Percentiles rank a stretch among this genome's conserved stretches.
phyloP scores from a whole-genome alignment of 208 protist genomes.

The Trypanosoma platydactyli region DNA sequence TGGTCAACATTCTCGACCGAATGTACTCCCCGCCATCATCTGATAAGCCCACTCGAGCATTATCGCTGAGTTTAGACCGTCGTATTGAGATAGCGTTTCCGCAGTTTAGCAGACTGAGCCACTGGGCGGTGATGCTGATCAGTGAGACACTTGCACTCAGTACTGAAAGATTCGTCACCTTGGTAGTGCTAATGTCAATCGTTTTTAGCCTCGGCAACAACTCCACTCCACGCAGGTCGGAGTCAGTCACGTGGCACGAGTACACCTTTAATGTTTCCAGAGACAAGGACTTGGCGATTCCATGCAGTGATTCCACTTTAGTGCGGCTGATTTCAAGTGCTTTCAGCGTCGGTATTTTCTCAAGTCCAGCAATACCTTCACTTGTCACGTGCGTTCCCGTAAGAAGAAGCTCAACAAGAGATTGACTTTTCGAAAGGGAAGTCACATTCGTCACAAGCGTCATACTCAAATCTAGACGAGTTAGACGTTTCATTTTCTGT shows the following conservation, averaged over 20 bases:
- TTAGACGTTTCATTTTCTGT: slow-evolving; percentile 23
- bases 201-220: slow-evolving; percentile 14
- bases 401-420: slow-evolving; percentile 29
- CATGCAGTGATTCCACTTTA: slow-evolving; percentile 13
- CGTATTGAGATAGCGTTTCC: slow-evolving; percentile 45
- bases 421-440: slow-evolving; percentile 33
- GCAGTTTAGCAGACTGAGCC: slow-evolving; percentile 63
- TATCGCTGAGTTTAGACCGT: slow-evolving; percentile 33
- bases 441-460: slow-evolving; percentile 53
- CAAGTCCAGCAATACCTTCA: slow-evolving; percentile 20
- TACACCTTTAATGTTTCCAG: slow-evolving; percentile 19
- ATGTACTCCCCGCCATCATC: not conserved
- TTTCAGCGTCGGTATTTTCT: slow-evolving; percentile 23
- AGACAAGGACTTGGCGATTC: slow-evolving; percentile 12
- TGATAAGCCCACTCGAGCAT: not conserved
- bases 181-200: slow-evolving; percentile 27
- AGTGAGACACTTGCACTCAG: slow-evolving; percentile 46
- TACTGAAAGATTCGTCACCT: slow-evolving; percentile 46
- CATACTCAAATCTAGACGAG: slow-evolving; percentile 55
- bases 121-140: slow-evolving; percentile 61
- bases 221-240: slow-evolving; percentile 15
- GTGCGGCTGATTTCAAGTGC: slow-evolving; percentile 27
- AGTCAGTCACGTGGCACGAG: slow-evolving; percentile 17
- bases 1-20: not conserved
- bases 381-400: slow-evolving; percentile 15